Percentiles rank a stretch among this genome's conserved stretches.
phyloP scores from a whole-genome alignment of 352 stramenopile genomes.

The Plasmopara viticola region DNA sequence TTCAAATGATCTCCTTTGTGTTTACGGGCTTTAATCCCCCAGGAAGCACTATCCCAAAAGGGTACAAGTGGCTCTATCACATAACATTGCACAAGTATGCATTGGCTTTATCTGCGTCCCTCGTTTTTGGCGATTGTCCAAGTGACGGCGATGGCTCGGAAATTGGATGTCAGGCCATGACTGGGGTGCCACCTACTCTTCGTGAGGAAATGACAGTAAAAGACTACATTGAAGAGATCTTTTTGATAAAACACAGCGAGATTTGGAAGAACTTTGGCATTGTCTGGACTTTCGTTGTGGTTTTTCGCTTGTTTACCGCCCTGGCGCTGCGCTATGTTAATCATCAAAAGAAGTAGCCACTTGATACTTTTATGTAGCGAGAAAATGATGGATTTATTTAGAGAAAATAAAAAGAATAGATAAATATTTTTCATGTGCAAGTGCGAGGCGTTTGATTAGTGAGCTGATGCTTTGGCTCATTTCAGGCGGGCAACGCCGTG shows the following conservation, averaged over 20 bases:
- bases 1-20: constrained; percentile 15
- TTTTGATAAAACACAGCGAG: constrained; percentile 32
- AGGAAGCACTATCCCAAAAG: constrained; percentile 4
- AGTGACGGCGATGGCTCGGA: constrained; percentile 16
- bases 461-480: too few relatives aligned
- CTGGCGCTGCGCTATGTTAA: constrained; percentile 22
- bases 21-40: constrained; percentile 21
- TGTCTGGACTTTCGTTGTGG: constrained; percentile 20
- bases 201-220: constrained; percentile 25
- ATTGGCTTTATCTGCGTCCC: constrained; percentile 3
- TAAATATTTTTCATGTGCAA: too few relatives aligned
- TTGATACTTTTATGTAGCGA: too few relatives aligned
- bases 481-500: too few relatives aligned
- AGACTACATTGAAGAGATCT: constrained; percentile 24
- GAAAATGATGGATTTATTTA: too few relatives aligned
- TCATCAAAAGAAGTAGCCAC: constrained; percentile 35
- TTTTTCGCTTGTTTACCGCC: constrained; percentile 17
- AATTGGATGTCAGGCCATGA: constrained; percentile 28
- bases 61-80: constrained; percentile 18
- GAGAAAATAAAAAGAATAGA: too few relatives aligned
- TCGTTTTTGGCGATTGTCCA: constrained; percentile 17
- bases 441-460: too few relatives aligned
- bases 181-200: constrained; percentile 22
- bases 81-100: constrained; percentile 18
- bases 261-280: constrained; percentile 24